These are phyloP conservation scores for Kwoniella pini DNA, from an alignment of 768 basidiomycete species.

Conservation along the genomic window DNA sequence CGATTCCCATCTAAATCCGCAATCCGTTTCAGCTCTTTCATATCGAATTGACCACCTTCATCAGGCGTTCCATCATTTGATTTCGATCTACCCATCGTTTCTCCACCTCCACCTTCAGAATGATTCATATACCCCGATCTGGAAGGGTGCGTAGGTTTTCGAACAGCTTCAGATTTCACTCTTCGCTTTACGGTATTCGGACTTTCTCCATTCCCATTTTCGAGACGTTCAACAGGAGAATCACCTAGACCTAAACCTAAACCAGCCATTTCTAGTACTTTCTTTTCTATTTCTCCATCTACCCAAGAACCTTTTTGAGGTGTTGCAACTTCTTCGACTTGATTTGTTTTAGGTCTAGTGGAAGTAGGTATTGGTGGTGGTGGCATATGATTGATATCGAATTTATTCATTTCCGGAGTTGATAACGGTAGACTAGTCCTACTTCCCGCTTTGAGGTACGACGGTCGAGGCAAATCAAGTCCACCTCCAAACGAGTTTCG, in stretches of 20 bases:
- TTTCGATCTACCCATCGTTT: constrained; percentile 17
- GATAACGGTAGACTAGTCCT: constrained; percentile 18
- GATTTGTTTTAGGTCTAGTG: constrained; percentile 2
- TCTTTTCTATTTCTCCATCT: constrained; percentile 61
- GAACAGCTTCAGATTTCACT: constrained; percentile 29
- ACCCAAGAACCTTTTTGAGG: constrained; percentile 8
- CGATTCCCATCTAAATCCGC: constrained; percentile 41
- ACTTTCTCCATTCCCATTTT: no score
- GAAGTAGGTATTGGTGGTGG: constrained; percentile 6
- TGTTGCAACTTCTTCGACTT: not conserved
- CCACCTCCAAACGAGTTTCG: constrained; percentile 21
- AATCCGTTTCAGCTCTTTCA: constrained; percentile 41
- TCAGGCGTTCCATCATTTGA: constrained; percentile 11
- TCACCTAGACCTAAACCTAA: constrained; percentile 62
- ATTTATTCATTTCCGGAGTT: constrained; percentile 4
- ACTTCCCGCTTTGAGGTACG: constrained; percentile 21
- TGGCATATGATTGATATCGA: constrained; percentile 3
- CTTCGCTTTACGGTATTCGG: constrained; percentile 12
- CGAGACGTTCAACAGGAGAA: not conserved
- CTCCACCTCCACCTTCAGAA: not conserved
- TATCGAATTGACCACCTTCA: not conserved
- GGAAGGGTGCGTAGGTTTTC: constrained; percentile 2
- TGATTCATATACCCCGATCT: constrained; percentile 1
- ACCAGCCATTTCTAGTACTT: constrained; percentile 82
- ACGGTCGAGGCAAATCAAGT: constrained; percentile 24